Conservation (phyloP, 1,284 basidiomycete species). For the Anthracocystis walkeri region DNA sequence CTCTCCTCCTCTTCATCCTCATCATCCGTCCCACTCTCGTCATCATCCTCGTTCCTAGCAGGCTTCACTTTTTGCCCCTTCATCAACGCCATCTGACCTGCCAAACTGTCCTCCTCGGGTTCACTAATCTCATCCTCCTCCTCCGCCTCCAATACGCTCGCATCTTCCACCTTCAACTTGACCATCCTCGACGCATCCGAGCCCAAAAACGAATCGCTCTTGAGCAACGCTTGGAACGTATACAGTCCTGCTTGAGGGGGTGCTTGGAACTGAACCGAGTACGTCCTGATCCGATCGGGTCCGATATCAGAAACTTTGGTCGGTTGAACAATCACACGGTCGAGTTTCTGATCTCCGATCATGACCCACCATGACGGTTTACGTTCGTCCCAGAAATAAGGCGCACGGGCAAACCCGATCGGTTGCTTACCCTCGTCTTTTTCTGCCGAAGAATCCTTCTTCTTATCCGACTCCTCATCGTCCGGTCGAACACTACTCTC, state of each 20-base stretch:
- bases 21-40: constrained; percentile 69
- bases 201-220: constrained; percentile 88
- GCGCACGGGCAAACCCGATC: constrained; percentile 84
- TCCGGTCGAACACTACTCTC: constrained; percentile 62
- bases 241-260: constrained; percentile 86
- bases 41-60: constrained; percentile 71
- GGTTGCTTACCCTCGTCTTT: constrained; percentile 71
- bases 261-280: constrained; percentile 93
- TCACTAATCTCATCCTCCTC: constrained; percentile 68
- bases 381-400: constrained; percentile 76
- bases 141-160: constrained; percentile 73
- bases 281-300: constrained; percentile 79
- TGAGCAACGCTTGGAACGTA: constrained; percentile 86
- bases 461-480: constrained; percentile 35
- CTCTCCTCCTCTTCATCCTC: constrained; percentile 33
- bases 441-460: constrained; percentile 14
- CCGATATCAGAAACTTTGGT: constrained; percentile 78
- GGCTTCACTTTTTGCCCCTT: constrained; percentile 86
- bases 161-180: constrained; percentile 75
- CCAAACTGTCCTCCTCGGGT: constrained; percentile 75
- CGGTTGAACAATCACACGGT: constrained; percentile 91
- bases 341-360: constrained; percentile 88
- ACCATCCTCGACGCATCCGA: constrained; percentile 74
- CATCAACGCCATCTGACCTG: constrained; percentile 98
- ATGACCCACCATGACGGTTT: constrained; percentile 72